Percentiles rank a stretch among this genome's conserved stretches.
phyloP scores from a whole-genome alignment of 768 basidiomycete species.

The Lentinula boryana region DNA sequence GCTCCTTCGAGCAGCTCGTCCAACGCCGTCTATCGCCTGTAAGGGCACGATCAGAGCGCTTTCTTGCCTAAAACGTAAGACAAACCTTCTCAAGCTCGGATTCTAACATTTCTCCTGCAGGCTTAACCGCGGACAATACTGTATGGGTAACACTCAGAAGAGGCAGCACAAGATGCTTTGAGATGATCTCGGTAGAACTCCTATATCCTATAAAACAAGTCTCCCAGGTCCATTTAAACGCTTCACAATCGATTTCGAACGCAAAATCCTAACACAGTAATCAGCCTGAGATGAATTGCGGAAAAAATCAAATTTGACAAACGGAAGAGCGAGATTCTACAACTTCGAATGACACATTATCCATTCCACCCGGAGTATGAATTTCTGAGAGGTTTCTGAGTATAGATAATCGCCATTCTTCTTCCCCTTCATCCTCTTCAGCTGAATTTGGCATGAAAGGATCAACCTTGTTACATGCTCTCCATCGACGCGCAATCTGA shows the following conservation, averaged over 20 bases:
- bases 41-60: not conserved
- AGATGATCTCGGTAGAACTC: conserved; percentile 65
- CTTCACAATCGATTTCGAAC: conserved; percentile 50
- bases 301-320: conserved; percentile 14
- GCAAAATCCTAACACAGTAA: conserved; percentile 50
- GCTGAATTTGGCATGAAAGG: conserved; percentile 16
- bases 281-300: not conserved
- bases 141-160: conserved; percentile 68
- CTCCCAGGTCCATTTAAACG: conserved; percentile 80
- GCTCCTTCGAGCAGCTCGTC: conserved; percentile 61
- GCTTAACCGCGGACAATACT: conserved; percentile 56
- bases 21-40: conserved; percentile 66
- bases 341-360: conserved; percentile 50
- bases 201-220: conserved; percentile 58
- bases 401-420: conserved; percentile 51
- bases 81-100: conserved; percentile 63
- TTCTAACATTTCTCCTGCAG: conserved; percentile 48
- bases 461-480: conserved; percentile 42
- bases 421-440: conserved; percentile 39
- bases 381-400: conserved; percentile 50
- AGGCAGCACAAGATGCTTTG: conserved; percentile 72
- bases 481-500: conserved; percentile 67
- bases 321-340: conserved; percentile 57
- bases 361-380: conserved; percentile 59
- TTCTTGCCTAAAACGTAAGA: not conserved